phyloP scores from a whole-genome alignment of 352 stramenopile species.

The Phytopythium ostracodes region DNA sequence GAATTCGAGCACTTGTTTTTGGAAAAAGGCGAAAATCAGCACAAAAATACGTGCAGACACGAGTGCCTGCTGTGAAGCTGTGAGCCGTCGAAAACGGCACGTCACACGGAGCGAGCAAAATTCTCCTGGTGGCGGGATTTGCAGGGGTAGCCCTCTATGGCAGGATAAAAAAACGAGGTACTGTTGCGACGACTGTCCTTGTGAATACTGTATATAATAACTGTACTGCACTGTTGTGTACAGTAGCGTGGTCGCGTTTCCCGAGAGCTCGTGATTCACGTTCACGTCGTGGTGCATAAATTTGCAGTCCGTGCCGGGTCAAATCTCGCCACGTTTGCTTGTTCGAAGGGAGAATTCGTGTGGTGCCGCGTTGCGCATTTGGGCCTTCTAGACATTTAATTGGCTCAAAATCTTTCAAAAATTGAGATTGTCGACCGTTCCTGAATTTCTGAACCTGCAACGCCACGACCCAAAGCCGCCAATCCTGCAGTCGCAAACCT shows the following conservation, averaged over 20 bases:
- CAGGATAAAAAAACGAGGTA: background rate
- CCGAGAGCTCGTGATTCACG: too few species aligned
- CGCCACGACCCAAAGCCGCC: background rate
- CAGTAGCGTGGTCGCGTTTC: too few species aligned
- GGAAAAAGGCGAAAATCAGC: background rate
- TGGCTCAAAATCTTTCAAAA: background rate
- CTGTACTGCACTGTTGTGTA: too few species aligned
- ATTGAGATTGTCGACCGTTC: background rate
- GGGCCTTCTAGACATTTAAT: background rate
- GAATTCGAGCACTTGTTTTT: background rate
- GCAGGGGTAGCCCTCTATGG: background rate
- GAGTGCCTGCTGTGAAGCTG: too few species aligned
- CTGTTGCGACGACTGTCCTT: too few species aligned
- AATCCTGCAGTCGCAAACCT: background rate
- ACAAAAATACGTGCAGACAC: conserved; percentile 1
- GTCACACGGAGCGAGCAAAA: background rate
- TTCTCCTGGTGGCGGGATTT: background rate
- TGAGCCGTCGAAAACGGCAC: background rate
- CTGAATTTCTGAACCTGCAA: conserved; percentile 1
- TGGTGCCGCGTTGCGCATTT: conserved; percentile 7
- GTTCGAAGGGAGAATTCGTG: conserved; percentile 2
- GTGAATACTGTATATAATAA: too few species aligned
- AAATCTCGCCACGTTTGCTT: background rate
- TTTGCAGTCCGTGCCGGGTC: too few species aligned
- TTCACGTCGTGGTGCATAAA: too few species aligned